Evolutionary conservation across 2,329 filamentous ascomycete genomes (phyloP).

Genomic region (Cordyceps farinosa): DNA sequence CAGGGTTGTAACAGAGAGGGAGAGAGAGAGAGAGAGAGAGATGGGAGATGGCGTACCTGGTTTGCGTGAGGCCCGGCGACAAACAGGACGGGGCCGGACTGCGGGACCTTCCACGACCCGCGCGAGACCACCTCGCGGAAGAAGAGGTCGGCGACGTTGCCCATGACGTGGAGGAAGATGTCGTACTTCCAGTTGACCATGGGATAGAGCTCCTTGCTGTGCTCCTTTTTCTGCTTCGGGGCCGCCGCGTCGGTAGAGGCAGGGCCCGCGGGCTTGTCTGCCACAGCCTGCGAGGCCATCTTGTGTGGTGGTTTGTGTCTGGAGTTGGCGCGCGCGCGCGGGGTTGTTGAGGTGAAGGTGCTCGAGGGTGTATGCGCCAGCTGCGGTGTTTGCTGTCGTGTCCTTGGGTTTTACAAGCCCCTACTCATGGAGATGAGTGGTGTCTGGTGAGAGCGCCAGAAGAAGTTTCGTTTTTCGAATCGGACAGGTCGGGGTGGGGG

Average conservation of each 20-base stretch:
- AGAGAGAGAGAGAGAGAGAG: no score
- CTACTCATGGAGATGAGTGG: background rate
- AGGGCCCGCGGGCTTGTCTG: background rate
- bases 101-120: constrained; percentile 91
- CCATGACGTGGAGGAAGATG: constrained; percentile 71
- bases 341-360: background rate
- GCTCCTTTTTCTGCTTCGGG: constrained; percentile 17
- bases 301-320: background rate
- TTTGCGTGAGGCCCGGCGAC: constrained; percentile 97
- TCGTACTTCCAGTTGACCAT: constrained; percentile 76
- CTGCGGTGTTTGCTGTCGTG: no score
- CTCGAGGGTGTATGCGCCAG: no score
- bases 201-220: constrained; percentile 56
- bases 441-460: background rate
- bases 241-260: background rate
- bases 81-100: constrained; percentile 84
- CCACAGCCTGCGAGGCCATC: constrained; percentile 14
- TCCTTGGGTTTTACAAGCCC: background rate
- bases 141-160: constrained; percentile 88
- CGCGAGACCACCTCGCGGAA: constrained; percentile 96
- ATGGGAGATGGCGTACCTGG: constrained; percentile 54
- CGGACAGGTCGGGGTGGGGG: background rate
- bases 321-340: background rate
- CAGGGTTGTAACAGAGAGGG: no score
- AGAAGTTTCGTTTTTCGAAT: background rate